Conservation (phyloP, 768 basidiomycete species). For the Chalciporus pseudorubinellus region DNA sequence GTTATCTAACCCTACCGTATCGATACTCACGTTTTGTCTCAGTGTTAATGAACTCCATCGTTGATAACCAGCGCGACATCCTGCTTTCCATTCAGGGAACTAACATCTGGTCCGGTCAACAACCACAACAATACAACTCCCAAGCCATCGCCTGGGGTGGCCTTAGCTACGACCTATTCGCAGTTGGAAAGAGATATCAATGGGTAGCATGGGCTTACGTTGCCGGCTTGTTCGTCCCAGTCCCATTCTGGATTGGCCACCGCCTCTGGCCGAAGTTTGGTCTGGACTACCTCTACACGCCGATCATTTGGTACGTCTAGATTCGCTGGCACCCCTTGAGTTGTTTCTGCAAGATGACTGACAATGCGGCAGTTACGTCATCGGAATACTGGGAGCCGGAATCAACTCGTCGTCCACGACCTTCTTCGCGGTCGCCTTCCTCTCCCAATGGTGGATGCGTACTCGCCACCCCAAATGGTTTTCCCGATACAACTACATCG, state of each 20-base stretch:
- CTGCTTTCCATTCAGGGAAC: conserved; percentile 56
- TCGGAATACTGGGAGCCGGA: conserved; percentile 47
- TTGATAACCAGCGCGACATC: conserved; percentile 48
- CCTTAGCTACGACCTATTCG: conserved; percentile 35
- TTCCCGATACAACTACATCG: conserved; percentile 61
- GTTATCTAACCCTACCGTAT: conserved; percentile 44
- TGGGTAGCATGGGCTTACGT: conserved; percentile 43
- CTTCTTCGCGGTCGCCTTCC: conserved; percentile 49
- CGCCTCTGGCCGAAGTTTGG: conserved; percentile 33
- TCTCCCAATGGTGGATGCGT: conserved; percentile 61
- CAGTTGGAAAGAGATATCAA: conserved; percentile 28
- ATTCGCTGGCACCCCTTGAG: no score
- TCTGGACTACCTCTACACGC: conserved; percentile 33
- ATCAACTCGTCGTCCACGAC: conserved; percentile 54
- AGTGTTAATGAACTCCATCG: conserved; percentile 48
- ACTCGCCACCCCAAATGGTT: conserved; percentile 64
- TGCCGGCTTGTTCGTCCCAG: conserved; percentile 34
- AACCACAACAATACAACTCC: conserved; percentile 33
- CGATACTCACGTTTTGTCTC: conserved; percentile 29
- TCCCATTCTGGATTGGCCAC: conserved; percentile 43
- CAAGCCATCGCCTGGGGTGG: conserved; percentile 41
- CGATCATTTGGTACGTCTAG: conserved; percentile 28
- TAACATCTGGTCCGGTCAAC: conserved; percentile 33
- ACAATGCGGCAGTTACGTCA: conserved; percentile 31
- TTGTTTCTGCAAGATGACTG: background rate